phyloP scores from a whole-genome alignment of 83 land plant species.

The Thuja plicata region DNA sequence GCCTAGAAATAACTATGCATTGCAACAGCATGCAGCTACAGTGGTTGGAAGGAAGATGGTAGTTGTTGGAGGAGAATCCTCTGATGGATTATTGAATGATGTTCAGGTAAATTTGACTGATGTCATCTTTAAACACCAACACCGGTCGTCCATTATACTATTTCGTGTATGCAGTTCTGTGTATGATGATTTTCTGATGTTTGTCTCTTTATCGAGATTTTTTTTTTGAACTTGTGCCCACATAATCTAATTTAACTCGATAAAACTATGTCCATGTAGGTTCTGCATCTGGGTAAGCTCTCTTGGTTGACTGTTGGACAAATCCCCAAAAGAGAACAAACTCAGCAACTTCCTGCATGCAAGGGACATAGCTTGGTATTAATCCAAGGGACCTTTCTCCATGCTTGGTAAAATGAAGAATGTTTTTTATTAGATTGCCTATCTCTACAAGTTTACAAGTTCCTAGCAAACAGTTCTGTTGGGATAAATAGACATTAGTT shows the following conservation, averaged over 20 bases:
- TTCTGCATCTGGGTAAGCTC: conserved; percentile 76
- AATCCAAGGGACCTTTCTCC: background rate
- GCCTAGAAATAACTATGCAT: conserved; percentile 8
- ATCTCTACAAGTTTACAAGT: background rate
- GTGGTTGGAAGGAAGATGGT: conserved; percentile 93
- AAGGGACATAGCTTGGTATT: conserved; percentile 92
- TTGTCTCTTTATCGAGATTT: background rate
- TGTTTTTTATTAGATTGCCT: background rate
- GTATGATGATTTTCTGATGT: background rate
- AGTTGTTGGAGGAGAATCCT: conserved; percentile 91
- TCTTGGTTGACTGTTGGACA: conserved; percentile 52
- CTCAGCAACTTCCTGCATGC: conserved; percentile 79
- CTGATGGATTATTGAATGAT: conserved; percentile 68
- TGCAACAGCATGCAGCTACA: conserved; percentile 87
- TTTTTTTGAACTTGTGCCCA: background rate
- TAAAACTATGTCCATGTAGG: conserved; percentile 32
- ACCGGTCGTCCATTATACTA: background rate
- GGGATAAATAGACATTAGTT: background rate
- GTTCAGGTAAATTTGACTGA: conserved; percentile 59
- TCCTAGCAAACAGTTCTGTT: background rate
- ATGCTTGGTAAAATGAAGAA: background rate
- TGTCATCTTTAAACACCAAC: background rate
- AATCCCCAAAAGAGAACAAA: conserved; percentile 21
- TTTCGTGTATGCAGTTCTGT: background rate
- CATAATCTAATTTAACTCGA: background rate